These are phyloP conservation scores for Akanthomyces lecanii DNA, from an alignment of 2,329 filamentous ascomycete species.

Conservation along the genomic window DNA sequence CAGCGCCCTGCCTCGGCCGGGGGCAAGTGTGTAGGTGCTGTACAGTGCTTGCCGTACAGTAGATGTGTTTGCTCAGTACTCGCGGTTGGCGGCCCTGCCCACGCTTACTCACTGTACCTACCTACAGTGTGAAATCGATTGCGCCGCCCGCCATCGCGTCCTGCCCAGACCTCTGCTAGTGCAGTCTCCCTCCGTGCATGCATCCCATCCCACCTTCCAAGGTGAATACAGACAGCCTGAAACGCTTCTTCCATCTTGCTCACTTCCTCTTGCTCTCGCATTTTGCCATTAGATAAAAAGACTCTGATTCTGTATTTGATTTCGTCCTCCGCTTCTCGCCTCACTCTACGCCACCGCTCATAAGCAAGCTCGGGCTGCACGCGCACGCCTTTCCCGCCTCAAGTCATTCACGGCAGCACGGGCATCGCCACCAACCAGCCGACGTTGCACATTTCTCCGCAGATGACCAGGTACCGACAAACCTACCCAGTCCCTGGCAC, in stretches of 20 bases:
- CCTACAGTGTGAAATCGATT: constrained; percentile 10
- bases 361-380: neutral
- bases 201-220: constrained; percentile 13
- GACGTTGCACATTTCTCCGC: neutral
- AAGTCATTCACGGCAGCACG: constrained; percentile 7
- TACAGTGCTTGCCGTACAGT: constrained; percentile 8
- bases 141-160: neutral
- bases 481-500: neutral
- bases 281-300: neutral
- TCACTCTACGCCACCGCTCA: neutral
- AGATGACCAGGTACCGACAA: neutral
- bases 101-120: neutral
- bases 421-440: constrained; percentile 5
- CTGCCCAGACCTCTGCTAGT: neutral
- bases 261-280: neutral
- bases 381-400: neutral
- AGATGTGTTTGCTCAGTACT: neutral
- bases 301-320: neutral
- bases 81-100: neutral
- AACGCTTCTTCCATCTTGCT: neutral
- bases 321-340: neutral
- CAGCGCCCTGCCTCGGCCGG: neutral
- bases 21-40: neutral
- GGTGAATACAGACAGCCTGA: constrained; percentile 8
- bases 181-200: neutral